Percentiles rank a stretch among this genome's conserved stretches.
phyloP scores from a whole-genome alignment of 768 basidiomycete species.

The Leucosporidium creatinivorum region DNA sequence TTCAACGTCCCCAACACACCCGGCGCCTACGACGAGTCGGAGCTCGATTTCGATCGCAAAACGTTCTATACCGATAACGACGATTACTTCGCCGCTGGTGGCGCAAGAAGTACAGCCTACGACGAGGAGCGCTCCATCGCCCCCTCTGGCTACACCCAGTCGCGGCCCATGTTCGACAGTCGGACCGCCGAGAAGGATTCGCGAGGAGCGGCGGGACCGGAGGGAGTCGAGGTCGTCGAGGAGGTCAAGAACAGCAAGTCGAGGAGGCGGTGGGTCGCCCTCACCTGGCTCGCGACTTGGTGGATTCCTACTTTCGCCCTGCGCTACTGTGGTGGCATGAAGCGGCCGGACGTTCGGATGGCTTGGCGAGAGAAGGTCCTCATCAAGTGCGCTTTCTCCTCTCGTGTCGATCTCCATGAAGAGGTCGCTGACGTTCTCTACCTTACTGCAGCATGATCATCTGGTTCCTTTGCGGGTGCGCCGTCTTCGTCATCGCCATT shows the following conservation, averaged over 20 bases:
- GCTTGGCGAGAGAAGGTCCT: conserved; percentile 98
- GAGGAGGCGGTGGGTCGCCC: conserved; percentile 73
- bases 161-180: conserved; percentile 28
- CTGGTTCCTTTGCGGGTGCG: conserved; percentile 83
- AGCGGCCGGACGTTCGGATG: conserved; percentile 83
- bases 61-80: conserved; percentile 18
- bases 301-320: conserved; percentile 75
- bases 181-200: conserved; percentile 17
- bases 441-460: conserved; percentile 57
- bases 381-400: conserved; percentile 51
- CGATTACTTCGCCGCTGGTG: conserved; percentile 17
- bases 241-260: conserved; percentile 73
- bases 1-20: conserved; percentile 44
- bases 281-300: conserved; percentile 85
- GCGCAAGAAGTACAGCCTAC: neutral
- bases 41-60: conserved; percentile 54
- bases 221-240: conserved; percentile 49
- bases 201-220: neutral
- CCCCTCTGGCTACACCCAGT: conserved; percentile 9
- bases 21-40: conserved; percentile 60
- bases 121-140: conserved; percentile 31
- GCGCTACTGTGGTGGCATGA: conserved; percentile 75
- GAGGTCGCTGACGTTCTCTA: neutral
- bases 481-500: conserved; percentile 86
- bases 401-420: neutral